These are phyloP conservation scores for Rhodamnia rubescens DNA, from an alignment of 345 rosid species.

Conservation along the genomic window DNA sequence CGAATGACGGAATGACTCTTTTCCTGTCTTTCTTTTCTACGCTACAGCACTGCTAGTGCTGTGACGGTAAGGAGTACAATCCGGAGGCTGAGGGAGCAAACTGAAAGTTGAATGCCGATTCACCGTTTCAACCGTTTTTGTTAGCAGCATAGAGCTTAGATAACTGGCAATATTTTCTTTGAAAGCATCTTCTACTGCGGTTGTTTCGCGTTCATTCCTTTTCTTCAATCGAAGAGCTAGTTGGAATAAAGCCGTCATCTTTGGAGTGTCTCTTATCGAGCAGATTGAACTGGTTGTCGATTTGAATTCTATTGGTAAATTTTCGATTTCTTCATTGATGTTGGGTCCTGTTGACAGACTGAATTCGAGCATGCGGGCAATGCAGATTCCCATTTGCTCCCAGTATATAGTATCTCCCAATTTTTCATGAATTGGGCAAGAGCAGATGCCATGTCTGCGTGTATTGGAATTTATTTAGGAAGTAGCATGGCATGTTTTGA, in stretches of 20 bases:
- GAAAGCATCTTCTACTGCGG: neutral
- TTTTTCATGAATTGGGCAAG: neutral
- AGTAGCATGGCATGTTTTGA: neutral
- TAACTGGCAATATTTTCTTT: neutral
- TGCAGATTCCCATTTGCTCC: neutral
- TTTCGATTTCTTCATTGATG: neutral
- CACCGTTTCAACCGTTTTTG: neutral
- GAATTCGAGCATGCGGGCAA: neutral
- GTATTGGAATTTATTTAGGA: neutral
- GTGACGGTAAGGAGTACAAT: conserved; percentile 90
- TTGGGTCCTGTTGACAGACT: neutral
- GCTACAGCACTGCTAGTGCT: conserved; percentile 16
- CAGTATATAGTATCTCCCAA: neutral
- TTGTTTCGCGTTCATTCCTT: neutral
- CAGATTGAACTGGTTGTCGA: neutral
- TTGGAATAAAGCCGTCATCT: neutral
- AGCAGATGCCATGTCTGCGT: neutral
- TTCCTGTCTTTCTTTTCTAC: neutral
- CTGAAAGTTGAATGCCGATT: conserved; percentile 46
- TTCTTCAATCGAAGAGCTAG: neutral
- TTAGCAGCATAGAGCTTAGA: neutral
- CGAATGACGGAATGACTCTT: neutral
- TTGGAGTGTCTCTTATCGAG: neutral
- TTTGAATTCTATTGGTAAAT: neutral
- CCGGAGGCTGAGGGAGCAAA: conserved; percentile 89